Evolutionary conservation across 176 grass and related monocot species (phyloP).

Genomic region (Ensete glaucum): DNA sequence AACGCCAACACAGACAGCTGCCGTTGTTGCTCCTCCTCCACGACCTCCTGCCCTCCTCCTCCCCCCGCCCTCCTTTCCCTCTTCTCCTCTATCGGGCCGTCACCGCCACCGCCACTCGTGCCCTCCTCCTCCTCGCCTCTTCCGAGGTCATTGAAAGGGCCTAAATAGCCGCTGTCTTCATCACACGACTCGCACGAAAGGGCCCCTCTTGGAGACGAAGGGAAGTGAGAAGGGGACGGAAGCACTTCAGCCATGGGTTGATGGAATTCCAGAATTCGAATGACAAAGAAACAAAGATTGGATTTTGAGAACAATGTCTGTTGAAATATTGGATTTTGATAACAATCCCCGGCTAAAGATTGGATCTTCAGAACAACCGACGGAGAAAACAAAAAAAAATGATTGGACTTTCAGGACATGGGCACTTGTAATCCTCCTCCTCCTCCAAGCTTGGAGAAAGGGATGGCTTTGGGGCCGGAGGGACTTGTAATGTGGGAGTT

Average conservation of each 20-base stretch:
- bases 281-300: background rate
- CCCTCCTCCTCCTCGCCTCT: slow-evolving; percentile 25
- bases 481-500: slow-evolving; percentile 51
- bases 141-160: slow-evolving; percentile 25
- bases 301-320: background rate
- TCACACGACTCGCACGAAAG: slow-evolving; percentile 22
- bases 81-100: slow-evolving; percentile 16
- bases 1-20: slow-evolving; percentile 72
- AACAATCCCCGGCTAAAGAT: background rate
- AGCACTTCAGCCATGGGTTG: slow-evolving; percentile 43
- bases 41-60: slow-evolving; percentile 4
- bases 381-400: slow-evolving; percentile 12
- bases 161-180: slow-evolving; percentile 32
- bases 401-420: slow-evolving; percentile 29
- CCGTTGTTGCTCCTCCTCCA: slow-evolving; percentile 26
- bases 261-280: background rate
- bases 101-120: background rate
- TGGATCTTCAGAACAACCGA: background rate
- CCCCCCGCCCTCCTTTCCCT: slow-evolving; percentile 11
- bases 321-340: background rate
- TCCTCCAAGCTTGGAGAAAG: background rate
- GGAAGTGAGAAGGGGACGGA: slow-evolving; percentile 29
- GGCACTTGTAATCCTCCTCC: slow-evolving; percentile 24
- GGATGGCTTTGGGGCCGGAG: slow-evolving; percentile 8
- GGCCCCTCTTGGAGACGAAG: slow-evolving; percentile 18